Evolutionary conservation across 805 yeast genomes (phyloP), one percentile per base, ranked within the genome.

Genomic region (Tetrapisispora phaffii): DNA sequence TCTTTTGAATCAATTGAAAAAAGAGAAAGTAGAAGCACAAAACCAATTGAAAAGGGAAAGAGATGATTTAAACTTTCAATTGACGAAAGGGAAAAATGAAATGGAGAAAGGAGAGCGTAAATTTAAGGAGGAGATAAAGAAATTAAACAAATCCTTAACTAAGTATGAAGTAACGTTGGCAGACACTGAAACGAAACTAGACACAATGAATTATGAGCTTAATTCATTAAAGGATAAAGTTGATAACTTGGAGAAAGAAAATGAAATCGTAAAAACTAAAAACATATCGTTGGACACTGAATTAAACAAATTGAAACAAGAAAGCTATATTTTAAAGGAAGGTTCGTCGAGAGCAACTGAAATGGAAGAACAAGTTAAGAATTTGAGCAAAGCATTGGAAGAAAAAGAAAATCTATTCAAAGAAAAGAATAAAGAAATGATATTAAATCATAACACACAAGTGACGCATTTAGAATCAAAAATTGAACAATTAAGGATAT

Each of bases 71-170:
- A 34, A 34, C 15, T 13, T 7, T 21, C 38, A 34, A 34, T 13
- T 34, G 38, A 34, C 20, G 17, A 34, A 20, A n/a, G 39, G 23
- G 16, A 20, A 34, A 23, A 21, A 36, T n/a, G 16, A 74, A 21
- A 63, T 87, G 33, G 78, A 93, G 0, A 72, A 73, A 47, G 79
- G 77, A 48, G 97, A 90, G 54, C 70, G 86, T 23, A 77, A 75
- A 51, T 71, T 79, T 43, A 79, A 76, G 52, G 85, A 79, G 34
- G 70, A 80, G 0, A 77, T 89, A 41, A 84, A 84, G 49, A 71
- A 73, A 50, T 62, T 88, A 46, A 76, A 78, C 35, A 64, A 71
- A 19, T 71, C 69, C 32, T 75, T 76, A 29, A 47, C 4, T 37
- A 49, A 31, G 60, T 57, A 39, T 34, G 52, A 7, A 68, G 60